Evolutionary conservation across 352 stramenopile species (phyloP), one percentile per base, ranked within the genome.

Genomic region (Globisporangium cystogenes): DNA sequence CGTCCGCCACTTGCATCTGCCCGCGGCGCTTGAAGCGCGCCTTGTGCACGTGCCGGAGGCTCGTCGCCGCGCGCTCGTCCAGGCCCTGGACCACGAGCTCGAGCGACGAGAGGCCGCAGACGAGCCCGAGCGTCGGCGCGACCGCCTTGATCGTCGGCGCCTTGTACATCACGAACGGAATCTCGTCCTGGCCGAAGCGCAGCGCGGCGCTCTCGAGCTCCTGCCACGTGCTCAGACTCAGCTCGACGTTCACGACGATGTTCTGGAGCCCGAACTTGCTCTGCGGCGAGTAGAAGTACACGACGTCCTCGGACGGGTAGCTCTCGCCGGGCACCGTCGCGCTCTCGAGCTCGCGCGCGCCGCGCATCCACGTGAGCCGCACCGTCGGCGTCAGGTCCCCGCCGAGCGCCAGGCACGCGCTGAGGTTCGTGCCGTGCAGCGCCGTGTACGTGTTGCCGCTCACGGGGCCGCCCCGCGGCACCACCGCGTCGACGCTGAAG

Each of bases 221-320:
- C 7, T 27, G 48, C 20, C 31, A 24, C 4, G 50, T 54, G 48
- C 50, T 51, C 50, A 85, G 51, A 10, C 72, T 64, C 12, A 90
- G 14, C 42, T 90, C 80, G 12, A 88, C 59, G 26, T 61, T 65
- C 14, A 87, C 67, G 0, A 66, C 72, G 39, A 90, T 79, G 51
- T 86, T 90, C 18, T 81, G 65, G 2, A 90, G 47, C 3, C 80
- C 76, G 60, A 90, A 90, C 45, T 78, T 83, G 60, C 80, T 90
- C 54, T 87, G 76, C 12, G 76, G 80, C 0, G 76, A 81, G 51
- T 90, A 88, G 27, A 90, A 88, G 61, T 88, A 90, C 11, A 90
- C 59, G 2, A 64, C 53, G 40, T 88, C 75, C 62, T 90, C 80
- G 0, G 57, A 68, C 2, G 68, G 60, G 40, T 90, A 90, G 46